Evolutionary conservation across 2,329 filamentous ascomycete genomes (phyloP).

Genomic region (Lasiodiplodia sp.): DNA sequence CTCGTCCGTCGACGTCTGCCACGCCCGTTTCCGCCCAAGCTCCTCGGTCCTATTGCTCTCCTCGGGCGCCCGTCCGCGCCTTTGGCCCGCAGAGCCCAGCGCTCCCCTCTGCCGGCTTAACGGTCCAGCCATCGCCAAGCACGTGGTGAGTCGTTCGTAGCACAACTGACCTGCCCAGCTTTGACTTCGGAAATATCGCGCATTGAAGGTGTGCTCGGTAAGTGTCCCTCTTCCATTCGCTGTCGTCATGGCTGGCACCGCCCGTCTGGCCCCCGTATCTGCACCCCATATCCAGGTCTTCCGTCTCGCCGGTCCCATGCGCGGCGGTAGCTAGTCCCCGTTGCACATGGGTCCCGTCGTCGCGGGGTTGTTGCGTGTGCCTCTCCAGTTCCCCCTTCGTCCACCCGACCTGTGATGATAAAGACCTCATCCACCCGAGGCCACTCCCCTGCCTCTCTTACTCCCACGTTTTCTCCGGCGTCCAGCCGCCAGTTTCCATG

Average conservation of each 20-base stretch:
- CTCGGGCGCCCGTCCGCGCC: conserved; percentile 14
- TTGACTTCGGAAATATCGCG: background rate
- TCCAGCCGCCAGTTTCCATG: conserved; percentile 64
- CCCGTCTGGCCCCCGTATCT: conserved; percentile 1
- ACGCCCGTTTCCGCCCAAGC: background rate
- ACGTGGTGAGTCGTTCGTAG: conserved; percentile 14
- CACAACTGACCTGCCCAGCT: conserved; percentile 18
- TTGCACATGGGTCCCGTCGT: conserved; percentile 43
- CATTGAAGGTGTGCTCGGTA: background rate
- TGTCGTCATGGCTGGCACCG: conserved; percentile 2
- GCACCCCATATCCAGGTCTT: conserved; percentile 13
- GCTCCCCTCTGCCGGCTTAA: conserved; percentile 6
- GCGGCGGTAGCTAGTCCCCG: conserved; percentile 34
- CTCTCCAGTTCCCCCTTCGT: conserved; percentile 24
- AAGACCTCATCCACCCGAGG: conserved; percentile 16
- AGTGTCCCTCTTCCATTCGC: background rate
- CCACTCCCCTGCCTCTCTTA: conserved; percentile 1
- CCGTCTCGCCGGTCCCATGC: conserved; percentile 20
- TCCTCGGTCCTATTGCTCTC: conserved; percentile 22
- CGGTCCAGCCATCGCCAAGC: background rate
- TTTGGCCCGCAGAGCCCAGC: conserved; percentile 9
- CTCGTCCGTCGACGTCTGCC: conserved; percentile 29
- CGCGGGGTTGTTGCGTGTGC: conserved; percentile 27
- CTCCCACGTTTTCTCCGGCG: background rate
- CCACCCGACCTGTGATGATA: conserved; percentile 13